These are phyloP conservation scores for Bothriochloa decipiens DNA, from an alignment of 176 grass and related monocot genomes.

Conservation along the genomic window DNA sequence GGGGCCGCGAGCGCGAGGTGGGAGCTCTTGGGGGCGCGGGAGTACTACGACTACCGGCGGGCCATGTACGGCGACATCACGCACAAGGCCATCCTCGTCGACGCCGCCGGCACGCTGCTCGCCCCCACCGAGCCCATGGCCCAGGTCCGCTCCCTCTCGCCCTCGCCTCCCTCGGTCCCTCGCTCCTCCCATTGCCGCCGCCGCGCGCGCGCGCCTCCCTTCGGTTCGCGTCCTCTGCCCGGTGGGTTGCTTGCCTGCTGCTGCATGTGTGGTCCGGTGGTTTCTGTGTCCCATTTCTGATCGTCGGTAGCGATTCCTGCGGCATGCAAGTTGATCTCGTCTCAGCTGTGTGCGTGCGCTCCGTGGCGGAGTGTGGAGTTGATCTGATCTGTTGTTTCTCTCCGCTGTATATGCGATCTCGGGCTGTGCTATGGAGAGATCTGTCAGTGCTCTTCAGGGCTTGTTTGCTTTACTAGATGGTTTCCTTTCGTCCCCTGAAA, in stretches of 20 bases:
- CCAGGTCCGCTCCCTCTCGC: slow-evolving; percentile 53
- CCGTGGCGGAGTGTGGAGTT: not conserved
- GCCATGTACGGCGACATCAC: slow-evolving; percentile 96
- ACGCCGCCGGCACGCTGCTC: slow-evolving; percentile 91
- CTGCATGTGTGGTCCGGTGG: not conserved
- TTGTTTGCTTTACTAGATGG: not conserved
- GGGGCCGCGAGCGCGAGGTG: slow-evolving; percentile 40
- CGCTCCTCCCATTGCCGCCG: not conserved
- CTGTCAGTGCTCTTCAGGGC: not conserved
- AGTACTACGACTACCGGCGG: slow-evolving; percentile 92
- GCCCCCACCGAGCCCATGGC: slow-evolving; percentile 94
- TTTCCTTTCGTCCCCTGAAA: not conserved
- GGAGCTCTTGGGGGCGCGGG: slow-evolving; percentile 67
- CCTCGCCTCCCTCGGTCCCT: not conserved
- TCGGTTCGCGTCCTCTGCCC: not conserved
- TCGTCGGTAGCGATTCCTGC: not conserved
- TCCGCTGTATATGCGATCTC: not conserved
- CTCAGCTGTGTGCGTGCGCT: not conserved
- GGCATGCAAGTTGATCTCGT: slow-evolving; percentile 3
- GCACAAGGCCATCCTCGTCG: slow-evolving; percentile 90
- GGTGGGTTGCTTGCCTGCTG: not conserved
- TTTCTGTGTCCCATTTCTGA: not conserved
- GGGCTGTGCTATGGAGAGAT: not conserved
- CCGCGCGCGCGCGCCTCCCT: not conserved
- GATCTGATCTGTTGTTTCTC: slow-evolving; percentile 7